A percentile compares a stretch with the other conserved stretches of the same genome.
Evolutionary conservation across 495 filamentous ascomycete species (phyloP).

Genomic region (Xylaria cubensis): DNA sequence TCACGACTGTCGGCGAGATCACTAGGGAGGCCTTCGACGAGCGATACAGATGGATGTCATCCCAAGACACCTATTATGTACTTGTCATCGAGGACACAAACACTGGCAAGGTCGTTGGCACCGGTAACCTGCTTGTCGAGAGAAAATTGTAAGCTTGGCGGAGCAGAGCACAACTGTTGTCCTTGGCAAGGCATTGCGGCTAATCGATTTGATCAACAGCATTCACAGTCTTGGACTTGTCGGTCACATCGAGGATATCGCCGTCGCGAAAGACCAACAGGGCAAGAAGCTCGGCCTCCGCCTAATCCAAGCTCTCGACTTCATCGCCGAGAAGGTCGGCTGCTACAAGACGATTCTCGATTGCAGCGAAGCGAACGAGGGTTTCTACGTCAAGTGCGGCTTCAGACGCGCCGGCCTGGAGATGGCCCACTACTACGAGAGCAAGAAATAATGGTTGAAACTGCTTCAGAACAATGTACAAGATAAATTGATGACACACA

Average conservation of each 20-base stretch:
- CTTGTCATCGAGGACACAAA: conserved; percentile 79
- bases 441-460: conserved; percentile 42
- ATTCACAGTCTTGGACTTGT: conserved; percentile 77
- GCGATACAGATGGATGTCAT: conserved; percentile 84
- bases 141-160: conserved; percentile 70
- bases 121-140: conserved; percentile 85
- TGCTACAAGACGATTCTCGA: conserved; percentile 85
- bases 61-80: conserved; percentile 81
- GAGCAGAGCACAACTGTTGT: background rate
- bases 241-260: conserved; percentile 99
- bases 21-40: conserved; percentile 73
- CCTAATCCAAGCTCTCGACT: conserved; percentile 93
- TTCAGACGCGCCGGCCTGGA: conserved; percentile 92
- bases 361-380: conserved; percentile 79
- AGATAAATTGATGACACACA: background rate
- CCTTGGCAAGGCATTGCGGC: background rate
- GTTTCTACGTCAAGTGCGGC: conserved; percentile 98
- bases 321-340: conserved; percentile 80
- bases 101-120: conserved; percentile 72
- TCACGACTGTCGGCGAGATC: conserved; percentile 93
- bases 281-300: conserved; percentile 94
- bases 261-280: conserved; percentile 90
- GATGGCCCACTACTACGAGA: conserved; percentile 94
- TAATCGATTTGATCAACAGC: conserved; percentile 37
- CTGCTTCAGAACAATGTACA: background rate